Evolutionary conservation across 2,329 filamentous ascomycete species (phyloP), one percentile per base, ranked within the genome.

Genomic region (Colletotrichum karsti): DNA sequence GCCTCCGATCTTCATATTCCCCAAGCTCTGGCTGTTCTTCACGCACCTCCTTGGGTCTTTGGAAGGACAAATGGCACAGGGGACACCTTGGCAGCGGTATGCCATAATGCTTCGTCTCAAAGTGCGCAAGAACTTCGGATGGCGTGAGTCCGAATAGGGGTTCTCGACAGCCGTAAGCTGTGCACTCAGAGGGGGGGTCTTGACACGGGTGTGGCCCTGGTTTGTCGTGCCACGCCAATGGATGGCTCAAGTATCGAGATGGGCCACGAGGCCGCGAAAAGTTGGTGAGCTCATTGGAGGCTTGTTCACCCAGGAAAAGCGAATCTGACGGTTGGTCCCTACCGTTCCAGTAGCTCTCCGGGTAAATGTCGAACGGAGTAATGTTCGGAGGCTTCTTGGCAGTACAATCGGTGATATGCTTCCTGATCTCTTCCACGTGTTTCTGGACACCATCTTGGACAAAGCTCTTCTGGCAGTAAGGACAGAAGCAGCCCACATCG

Each of bases 401-500:
- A 10, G 37, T 18, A 46, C 69, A 71, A 7, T n/a, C 35, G 2
- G 3, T 28, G 13, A 71, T 62, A 35, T 71, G 69, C 22, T 48
- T 30, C 9, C 35, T 54, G 22, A 64, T 65, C 4, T 57, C 51
- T 7, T 55, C 13, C 10, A 28, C 35, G 3, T 48, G 33, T 15
- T 37, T 15, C 15, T 57, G 53, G 4, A 18, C 26, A 7, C 33
- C 48, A 8, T 54, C 30, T 12, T 44, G 28, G 5, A 63, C 54
- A 13, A 68, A 57, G 18, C 13, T 7, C 13, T 7, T 41, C 18
- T 64, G 58, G 62, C 72, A 74, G 54, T 71, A 74, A 2, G 72
- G 71, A 37, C 73, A 74, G 61, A 70, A 73, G 44, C 65, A 63
- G 37, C 60, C 71, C 6, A 70, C 10, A 10, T 39, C 46, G 30